Percentiles rank a stretch among this genome's conserved stretches.
Evolutionary conservation across 2,329 filamentous ascomycete genomes (phyloP).

Genomic region (Exophiala calicioides): DNA sequence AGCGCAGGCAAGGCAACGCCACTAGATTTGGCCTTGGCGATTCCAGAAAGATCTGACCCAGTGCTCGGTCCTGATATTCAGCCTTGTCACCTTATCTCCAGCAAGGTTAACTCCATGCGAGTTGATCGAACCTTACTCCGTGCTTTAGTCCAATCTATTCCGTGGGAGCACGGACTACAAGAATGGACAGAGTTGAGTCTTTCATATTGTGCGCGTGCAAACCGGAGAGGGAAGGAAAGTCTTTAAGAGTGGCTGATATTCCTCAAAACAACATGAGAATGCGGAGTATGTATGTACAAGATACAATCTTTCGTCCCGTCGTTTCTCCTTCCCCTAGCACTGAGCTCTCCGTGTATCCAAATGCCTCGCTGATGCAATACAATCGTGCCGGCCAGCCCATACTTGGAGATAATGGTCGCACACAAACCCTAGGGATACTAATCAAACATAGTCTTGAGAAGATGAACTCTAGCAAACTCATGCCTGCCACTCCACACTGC

Average conservation of each 20-base stretch:
- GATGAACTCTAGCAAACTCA: conserved; percentile 12
- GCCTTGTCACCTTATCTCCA: too few relatives aligned
- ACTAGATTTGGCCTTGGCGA: conserved; percentile 16
- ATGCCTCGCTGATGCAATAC: conserved; percentile 7
- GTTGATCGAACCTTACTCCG: too few relatives aligned
- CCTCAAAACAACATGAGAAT: too few relatives aligned
- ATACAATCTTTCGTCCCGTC: conserved; percentile 7
- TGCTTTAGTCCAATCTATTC: too few relatives aligned
- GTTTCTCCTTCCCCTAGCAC: too few relatives aligned
- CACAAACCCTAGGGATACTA: conserved; percentile 10
- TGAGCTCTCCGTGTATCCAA: conserved; percentile 20
- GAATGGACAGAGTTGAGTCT: conserved; percentile 28
- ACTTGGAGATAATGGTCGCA: not conserved
- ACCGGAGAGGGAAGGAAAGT: conserved; percentile 5
- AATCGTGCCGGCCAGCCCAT: conserved; percentile 2
- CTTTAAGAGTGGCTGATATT: conserved; percentile 9
- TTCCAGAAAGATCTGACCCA: conserved; percentile 28
- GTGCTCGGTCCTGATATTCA: too few relatives aligned
- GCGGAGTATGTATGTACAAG: conserved; percentile 1
- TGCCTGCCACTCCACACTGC: not conserved
- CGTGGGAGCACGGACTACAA: too few relatives aligned
- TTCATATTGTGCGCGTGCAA: conserved; percentile 18
- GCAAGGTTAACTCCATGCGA: not conserved
- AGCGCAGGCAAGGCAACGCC: too few relatives aligned
- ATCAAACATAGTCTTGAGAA: conserved; percentile 6